Conservation (phyloP, 257 asterid genomes). For the Voacanga thouarsii region DNA sequence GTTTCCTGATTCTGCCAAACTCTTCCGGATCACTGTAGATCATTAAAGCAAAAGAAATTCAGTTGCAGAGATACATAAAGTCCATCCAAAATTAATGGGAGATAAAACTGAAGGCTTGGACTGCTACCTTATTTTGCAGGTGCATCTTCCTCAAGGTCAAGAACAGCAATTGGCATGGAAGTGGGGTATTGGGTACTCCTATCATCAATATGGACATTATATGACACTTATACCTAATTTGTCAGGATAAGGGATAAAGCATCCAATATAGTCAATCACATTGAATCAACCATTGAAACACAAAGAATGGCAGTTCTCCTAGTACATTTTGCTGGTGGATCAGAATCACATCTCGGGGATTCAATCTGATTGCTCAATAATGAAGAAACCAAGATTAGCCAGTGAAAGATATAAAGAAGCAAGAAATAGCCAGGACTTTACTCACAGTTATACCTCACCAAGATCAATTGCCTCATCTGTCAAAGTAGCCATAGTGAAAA, state of each 20-base stretch:
- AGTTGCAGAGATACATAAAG: neutral
- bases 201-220: conserved; percentile 13
- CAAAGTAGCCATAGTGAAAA: conserved; percentile 93
- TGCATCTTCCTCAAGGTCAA: conserved; percentile 62
- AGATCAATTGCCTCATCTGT: conserved; percentile 95
- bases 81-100: neutral
- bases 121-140: conserved; percentile 46
- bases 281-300: conserved; percentile 81
- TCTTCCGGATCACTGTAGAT: conserved; percentile 32
- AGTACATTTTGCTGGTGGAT: too few relatives aligned
- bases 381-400: too few relatives aligned
- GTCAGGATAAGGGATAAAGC: conserved; percentile 86
- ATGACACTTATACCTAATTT: conserved; percentile 51
- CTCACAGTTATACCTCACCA: conserved; percentile 75
- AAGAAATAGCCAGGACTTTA: conserved; percentile 5
- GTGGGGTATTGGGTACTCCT: conserved; percentile 22
- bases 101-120: neutral
- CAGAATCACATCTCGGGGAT: too few relatives aligned
- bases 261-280: conserved; percentile 90
- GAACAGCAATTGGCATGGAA: conserved; percentile 46
- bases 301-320: conserved; percentile 83
- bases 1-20: conserved; percentile 17
- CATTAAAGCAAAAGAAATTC: conserved; percentile 4
- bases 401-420: conserved; percentile 15
- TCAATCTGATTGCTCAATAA: too few relatives aligned